Evolutionary conservation across 2,329 filamentous ascomycete genomes (phyloP), one percentile per base, ranked within the genome.

Genomic region (Trichophyton benhamiae): DNA sequence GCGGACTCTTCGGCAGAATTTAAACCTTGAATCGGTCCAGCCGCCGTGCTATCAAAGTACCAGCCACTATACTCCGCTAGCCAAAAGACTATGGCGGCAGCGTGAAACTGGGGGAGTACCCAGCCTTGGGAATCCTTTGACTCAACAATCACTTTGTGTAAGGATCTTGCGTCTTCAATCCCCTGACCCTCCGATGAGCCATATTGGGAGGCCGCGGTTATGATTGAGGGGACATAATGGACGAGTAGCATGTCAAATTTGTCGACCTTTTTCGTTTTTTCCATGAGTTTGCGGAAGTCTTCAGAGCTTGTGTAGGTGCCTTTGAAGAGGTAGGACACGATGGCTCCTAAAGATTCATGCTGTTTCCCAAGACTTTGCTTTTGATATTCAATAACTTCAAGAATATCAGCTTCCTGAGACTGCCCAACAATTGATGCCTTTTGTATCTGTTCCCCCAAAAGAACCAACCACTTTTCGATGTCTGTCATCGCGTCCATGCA

Each of bases 31-130:
- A 85, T 78, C 27, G 79, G 78, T 57, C 82, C 80, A 64, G 82
- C 79, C 38, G 83, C 80, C 20, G 83, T 82, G 67, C 87, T 83
- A 67, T 95, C 90, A 62, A 89, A 80, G 71, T 91, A 96, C 79
- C 90, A 89, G 2, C 90, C 89, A 66, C 89, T 94, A 74, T 96
- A 96, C 69, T 97, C 91, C 36, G 89, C 87, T 55, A 96, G 81
- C 94, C 94, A 99, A 82, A 89, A 91, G 3, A 87, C 83, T 60
- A 84, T 82, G 11, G 91, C 82, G 2, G 89, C 87, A 53, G 91
- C 89, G 67, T 91, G 87, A 11, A 97, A 81, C 67, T 86, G 87
- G 15, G 86, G 79, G 44, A 95, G 72, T 22, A 82, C 79, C 88
- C 91, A 96, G 15, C 80, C 76, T 48, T 86, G 78, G 63, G 85